A percentile compares a stretch with the other conserved stretches of the same genome.
Conservation (phyloP, 352 stramenopile genomes). For the Sclerospora graminicola region DNA sequence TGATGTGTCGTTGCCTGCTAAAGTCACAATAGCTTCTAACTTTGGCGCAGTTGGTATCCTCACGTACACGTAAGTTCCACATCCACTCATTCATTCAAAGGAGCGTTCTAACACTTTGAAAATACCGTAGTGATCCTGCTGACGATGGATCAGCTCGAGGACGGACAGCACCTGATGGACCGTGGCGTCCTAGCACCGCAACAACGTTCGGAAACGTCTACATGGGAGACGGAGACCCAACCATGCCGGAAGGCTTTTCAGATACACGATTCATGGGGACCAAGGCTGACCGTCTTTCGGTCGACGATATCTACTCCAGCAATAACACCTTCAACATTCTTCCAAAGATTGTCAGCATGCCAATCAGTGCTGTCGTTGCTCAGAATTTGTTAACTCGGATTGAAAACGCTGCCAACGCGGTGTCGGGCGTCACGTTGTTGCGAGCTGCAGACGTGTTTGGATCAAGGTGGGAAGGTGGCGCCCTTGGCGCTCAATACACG, state of each 20-base stretch:
- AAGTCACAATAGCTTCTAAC: constrained; percentile 59
- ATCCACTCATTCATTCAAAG: no score
- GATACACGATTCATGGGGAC: constrained; percentile 7
- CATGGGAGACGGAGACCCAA: constrained; percentile 80
- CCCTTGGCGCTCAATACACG: constrained; percentile 21
- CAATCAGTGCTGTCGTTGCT: constrained; percentile 53
- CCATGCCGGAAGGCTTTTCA: constrained; percentile 63
- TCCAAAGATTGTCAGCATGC: constrained; percentile 59
- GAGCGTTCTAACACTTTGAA: no score
- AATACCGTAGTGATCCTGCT: no score
- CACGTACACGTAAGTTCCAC: no score
- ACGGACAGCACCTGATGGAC: constrained; percentile 48
- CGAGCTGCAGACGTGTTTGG: constrained; percentile 37
- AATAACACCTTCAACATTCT: constrained; percentile 82
- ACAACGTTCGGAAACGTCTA: constrained; percentile 66
- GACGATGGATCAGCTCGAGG: constrained; percentile 46
- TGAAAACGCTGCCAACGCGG: constrained; percentile 6
- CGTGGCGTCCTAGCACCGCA: constrained; percentile 44
- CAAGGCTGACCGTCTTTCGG: constrained; percentile 49
- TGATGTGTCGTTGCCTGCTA: constrained; percentile 55
- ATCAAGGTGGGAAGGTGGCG: constrained; percentile 20
- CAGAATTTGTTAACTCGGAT: constrained; percentile 28
- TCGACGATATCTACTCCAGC: constrained; percentile 65
- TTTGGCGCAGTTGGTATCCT: no score
- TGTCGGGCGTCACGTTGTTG: constrained; percentile 10